Percentiles rank a stretch among this genome's conserved stretches.
These are phyloP conservation scores for Saccharum hybrid DNA, from an alignment of 202 grass and related monocot genomes.

Conservation along the genomic window DNA sequence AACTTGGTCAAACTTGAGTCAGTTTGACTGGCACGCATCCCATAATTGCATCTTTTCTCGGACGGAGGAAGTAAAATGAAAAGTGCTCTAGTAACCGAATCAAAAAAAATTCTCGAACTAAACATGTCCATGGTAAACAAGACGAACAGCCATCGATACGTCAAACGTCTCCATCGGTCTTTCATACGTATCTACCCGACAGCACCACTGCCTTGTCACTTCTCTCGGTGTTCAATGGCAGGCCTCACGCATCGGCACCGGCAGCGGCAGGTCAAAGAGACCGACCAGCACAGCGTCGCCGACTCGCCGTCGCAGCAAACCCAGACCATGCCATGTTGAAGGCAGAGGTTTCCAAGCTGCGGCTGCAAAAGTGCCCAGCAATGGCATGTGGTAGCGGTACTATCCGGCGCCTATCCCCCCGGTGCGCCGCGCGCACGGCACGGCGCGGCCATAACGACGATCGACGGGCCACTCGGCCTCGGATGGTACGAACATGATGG, in stretches of 20 bases:
- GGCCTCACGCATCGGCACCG: not conserved
- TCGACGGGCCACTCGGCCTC: not conserved
- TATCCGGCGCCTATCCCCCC: not conserved
- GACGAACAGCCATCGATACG: not conserved
- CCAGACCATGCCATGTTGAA: not conserved
- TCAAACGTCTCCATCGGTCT: not conserved
- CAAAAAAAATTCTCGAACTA: too few relatives aligned
- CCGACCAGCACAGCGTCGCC: not conserved
- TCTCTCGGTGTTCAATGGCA: not conserved
- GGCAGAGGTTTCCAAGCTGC: not conserved
- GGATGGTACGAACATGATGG: conserved; percentile 12
- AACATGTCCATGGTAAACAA: too few relatives aligned
- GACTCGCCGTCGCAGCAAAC: not conserved
- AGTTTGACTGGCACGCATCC: too few relatives aligned
- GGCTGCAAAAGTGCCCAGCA: not conserved
- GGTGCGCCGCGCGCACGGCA: not conserved
- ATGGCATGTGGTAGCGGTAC: not conserved
- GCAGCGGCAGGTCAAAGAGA: not conserved
- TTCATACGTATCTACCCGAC: not conserved
- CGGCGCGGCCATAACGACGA: conserved; percentile 15
- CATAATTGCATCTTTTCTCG: too few relatives aligned
- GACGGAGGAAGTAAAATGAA: too few relatives aligned
- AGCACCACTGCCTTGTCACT: too few relatives aligned
- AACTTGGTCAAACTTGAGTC: too few relatives aligned
- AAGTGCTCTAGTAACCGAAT: too few relatives aligned